These are phyloP conservation scores for Candolleomyces eurysporus DNA, from an alignment of 768 basidiomycete genomes.

Conservation along the genomic window DNA sequence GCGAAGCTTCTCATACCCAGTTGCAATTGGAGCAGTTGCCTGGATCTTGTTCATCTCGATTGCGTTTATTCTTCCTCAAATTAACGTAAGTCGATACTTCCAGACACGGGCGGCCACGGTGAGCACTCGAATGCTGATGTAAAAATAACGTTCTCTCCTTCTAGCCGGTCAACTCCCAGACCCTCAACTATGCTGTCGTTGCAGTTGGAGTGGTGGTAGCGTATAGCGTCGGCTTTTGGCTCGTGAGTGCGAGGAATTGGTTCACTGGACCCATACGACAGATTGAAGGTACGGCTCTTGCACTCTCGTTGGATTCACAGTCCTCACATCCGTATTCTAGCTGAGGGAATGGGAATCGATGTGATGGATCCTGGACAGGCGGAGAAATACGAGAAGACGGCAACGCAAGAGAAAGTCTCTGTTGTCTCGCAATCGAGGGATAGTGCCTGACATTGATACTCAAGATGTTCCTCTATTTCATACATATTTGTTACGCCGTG, in stretches of 20 bases:
- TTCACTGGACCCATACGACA: slow-evolving; percentile 70
- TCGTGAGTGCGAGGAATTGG: slow-evolving; percentile 69
- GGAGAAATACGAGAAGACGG: slow-evolving; percentile 15
- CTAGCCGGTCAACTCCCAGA: slow-evolving; percentile 66
- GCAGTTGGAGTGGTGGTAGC: slow-evolving; percentile 70
- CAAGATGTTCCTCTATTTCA: too few species aligned
- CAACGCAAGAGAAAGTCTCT: background rate
- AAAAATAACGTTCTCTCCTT: background rate
- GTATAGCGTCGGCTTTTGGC: slow-evolving; percentile 69
- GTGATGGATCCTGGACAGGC: slow-evolving; percentile 36
- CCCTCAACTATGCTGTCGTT: slow-evolving; percentile 73
- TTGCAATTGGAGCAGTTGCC: slow-evolving; percentile 52
- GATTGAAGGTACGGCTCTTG: slow-evolving; percentile 45
- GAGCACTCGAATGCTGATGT: too few species aligned
- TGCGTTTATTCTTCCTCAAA: slow-evolving; percentile 69
- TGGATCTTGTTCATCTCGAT: slow-evolving; percentile 78
- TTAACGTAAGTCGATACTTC: slow-evolving; percentile 41
- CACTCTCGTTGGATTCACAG: background rate
- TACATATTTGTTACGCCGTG: too few species aligned
- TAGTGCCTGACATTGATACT: background rate
- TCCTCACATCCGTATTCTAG: slow-evolving; percentile 21
- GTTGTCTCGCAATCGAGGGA: background rate
- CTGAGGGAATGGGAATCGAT: slow-evolving; percentile 49
- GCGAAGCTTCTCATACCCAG: slow-evolving; percentile 57
- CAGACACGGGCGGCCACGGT: too few species aligned